Evolutionary conservation across 345 rosid species (phyloP).

Genomic region (Arabis alpina): DNA sequence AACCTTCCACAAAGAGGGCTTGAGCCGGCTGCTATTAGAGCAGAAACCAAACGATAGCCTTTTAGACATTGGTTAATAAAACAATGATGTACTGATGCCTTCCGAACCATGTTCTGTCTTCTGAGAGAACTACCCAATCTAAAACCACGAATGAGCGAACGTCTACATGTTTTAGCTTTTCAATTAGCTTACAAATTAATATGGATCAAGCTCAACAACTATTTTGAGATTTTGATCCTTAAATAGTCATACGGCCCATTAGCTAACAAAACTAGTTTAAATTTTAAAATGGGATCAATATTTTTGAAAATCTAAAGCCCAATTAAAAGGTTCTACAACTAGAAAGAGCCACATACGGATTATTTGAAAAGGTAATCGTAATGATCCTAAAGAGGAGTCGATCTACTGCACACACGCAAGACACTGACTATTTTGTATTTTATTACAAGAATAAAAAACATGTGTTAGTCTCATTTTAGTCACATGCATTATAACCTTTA

Average conservation of each 20-base stretch:
- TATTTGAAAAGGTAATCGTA: neutral
- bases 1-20: too few species aligned
- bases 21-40: too few species aligned
- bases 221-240: neutral
- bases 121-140: too few species aligned
- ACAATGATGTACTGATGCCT: too few species aligned
- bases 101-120: too few species aligned
- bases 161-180: too few species aligned
- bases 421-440: neutral
- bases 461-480: slow-evolving; percentile 23
- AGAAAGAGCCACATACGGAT: neutral
- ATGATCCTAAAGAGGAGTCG: neutral
- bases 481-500: slow-evolving; percentile 42
- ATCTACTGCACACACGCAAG: neutral
- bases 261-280: neutral
- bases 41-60: too few species aligned
- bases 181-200: too few species aligned
- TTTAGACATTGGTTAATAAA: too few species aligned
- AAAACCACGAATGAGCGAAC: too few species aligned
- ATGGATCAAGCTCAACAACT: neutral
- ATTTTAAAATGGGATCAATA: neutral
- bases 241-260: slow-evolving; percentile 5
- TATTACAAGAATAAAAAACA: slow-evolving; percentile 8
- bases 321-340: neutral
- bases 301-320: neutral